phyloP scores from a whole-genome alignment of 2,329 filamentous ascomycete genomes.

The Beauveria rudraprayagi region DNA sequence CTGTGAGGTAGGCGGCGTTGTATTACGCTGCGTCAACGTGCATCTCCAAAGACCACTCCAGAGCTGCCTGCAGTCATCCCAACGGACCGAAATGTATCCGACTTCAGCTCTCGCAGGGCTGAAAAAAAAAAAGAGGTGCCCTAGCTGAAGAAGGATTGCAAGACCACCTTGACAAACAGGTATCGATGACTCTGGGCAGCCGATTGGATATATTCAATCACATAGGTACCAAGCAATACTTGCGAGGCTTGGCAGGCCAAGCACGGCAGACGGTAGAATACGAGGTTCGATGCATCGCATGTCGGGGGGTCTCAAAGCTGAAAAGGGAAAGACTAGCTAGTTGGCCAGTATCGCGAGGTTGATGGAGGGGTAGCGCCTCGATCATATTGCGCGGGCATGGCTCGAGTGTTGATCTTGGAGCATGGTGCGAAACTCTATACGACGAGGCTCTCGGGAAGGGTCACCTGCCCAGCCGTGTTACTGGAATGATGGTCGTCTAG shows the following conservation, averaged over 20 bases:
- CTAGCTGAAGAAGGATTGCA: not conserved
- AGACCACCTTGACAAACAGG: not conserved
- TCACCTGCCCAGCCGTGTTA: not conserved
- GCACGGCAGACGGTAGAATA: not conserved
- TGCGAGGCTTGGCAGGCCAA: not conserved
- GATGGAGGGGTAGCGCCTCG: too few relatives aligned
- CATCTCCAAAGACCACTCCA: not conserved
- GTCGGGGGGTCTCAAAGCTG: not conserved
- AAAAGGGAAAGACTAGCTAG: too few relatives aligned
- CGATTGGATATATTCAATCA: not conserved
- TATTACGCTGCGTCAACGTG: not conserved
- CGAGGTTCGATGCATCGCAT: not conserved
- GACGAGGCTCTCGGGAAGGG: not conserved
- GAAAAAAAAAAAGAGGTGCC: not conserved
- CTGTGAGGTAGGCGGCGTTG: not conserved
- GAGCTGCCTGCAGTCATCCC: not conserved
- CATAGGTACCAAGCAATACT: not conserved
- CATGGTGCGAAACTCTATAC: not conserved
- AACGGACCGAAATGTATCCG: not conserved
- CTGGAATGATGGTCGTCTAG: not conserved
- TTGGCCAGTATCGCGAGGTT: too few relatives aligned
- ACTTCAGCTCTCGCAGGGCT: not conserved
- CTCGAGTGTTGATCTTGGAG: not conserved
- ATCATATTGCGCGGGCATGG: too few relatives aligned
- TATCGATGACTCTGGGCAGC: not conserved